These are phyloP conservation scores for Rhodosporidiobolus sp. DNA, from an alignment of 768 basidiomycete species.

Conservation along the genomic window DNA sequence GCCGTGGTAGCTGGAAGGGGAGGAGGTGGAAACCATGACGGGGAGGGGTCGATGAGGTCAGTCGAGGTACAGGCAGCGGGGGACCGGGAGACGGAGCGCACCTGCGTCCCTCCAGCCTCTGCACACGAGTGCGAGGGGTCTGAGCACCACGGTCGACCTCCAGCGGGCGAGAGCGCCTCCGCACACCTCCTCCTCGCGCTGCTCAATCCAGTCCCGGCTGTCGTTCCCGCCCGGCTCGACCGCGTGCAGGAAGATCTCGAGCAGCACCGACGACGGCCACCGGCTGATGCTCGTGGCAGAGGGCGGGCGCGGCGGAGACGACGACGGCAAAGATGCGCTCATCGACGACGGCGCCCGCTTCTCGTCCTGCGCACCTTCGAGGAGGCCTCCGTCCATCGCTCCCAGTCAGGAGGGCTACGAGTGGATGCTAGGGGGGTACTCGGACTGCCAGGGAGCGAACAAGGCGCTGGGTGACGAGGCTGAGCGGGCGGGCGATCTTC, in stretches of 20 bases:
- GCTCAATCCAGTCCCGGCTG: background rate
- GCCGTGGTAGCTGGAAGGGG: background rate
- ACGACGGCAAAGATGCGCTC: too few species aligned
- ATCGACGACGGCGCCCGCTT: too few species aligned
- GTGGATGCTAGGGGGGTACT: too few species aligned
- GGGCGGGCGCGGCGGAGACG: too few species aligned
- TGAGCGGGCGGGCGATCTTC: too few species aligned
- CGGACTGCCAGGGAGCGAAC: too few species aligned
- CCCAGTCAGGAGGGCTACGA: too few species aligned
- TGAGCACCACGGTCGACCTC: background rate
- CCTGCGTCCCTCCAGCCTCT: background rate
- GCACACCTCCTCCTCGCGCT: background rate
- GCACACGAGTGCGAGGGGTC: background rate
- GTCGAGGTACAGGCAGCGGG: background rate
- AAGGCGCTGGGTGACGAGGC: too few species aligned
- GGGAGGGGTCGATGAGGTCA: background rate
- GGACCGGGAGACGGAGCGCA: background rate
- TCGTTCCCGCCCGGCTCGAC: background rate
- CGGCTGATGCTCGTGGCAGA: too few species aligned
- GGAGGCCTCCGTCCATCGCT: too few species aligned
- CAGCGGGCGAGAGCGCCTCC: background rate
- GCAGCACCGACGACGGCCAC: background rate
- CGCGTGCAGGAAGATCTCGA: slow-evolving; percentile 1
- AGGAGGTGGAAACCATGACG: background rate
- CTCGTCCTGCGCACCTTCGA: too few species aligned